Evolutionary conservation across 2,329 filamentous ascomycete species (phyloP).

Genomic region (Sphaerulina vaccinii): DNA sequence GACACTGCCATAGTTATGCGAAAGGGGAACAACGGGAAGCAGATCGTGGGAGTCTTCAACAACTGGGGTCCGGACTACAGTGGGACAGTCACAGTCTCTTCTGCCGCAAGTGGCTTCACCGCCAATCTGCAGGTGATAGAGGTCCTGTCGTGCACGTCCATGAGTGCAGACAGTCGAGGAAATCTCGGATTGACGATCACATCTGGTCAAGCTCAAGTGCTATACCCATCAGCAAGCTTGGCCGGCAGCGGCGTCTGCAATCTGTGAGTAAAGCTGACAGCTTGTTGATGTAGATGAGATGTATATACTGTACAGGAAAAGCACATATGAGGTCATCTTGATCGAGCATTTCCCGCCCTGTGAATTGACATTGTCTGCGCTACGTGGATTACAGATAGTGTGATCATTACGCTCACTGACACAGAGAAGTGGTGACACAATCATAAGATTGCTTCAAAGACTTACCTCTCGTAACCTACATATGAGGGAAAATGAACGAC

Average conservation of each 20-base stretch:
- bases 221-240: slow-evolving; percentile 21
- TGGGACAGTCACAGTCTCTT: slow-evolving; percentile 33
- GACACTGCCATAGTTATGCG: slow-evolving; percentile 44
- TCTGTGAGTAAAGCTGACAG: slow-evolving; percentile 7
- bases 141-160: slow-evolving; percentile 46
- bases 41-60: slow-evolving; percentile 39
- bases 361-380: no score
- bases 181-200: slow-evolving; percentile 36
- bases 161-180: slow-evolving; percentile 46
- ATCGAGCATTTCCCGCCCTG: no score
- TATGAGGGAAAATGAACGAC: no score
- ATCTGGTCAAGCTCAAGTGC: slow-evolving; percentile 15
- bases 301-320: no score
- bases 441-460: no score
- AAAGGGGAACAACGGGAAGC: slow-evolving; percentile 41
- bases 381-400: no score
- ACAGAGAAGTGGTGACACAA: no score
- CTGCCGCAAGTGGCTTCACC: slow-evolving; percentile 28
- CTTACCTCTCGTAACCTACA: no score
- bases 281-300: background rate
- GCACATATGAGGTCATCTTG: no score
- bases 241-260: slow-evolving; percentile 25
- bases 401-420: no score
- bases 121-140: slow-evolving; percentile 36
- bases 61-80: slow-evolving; percentile 26